A percentile compares a stretch with the other conserved stretches of the same genome.
Evolutionary conservation across 257 asterid genomes (phyloP).

Genomic region (Solanum peruvianum): DNA sequence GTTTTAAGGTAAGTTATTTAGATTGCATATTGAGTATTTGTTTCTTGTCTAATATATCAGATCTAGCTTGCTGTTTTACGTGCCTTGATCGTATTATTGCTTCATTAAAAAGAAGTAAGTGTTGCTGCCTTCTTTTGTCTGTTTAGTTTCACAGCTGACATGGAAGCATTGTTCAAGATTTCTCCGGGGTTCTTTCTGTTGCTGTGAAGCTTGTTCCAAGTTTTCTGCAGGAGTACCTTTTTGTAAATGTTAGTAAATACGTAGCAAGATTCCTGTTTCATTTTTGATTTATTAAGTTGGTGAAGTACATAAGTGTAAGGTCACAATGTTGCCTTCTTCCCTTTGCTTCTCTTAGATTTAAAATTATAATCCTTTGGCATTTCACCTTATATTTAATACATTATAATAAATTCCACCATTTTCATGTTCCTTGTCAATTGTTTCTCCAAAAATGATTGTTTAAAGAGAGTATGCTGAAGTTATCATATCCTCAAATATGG

Average conservation of each 20-base stretch:
- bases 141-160: background rate
- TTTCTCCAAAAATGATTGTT: background rate
- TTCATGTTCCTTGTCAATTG: background rate
- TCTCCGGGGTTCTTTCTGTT: background rate
- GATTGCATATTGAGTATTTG: background rate
- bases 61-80: background rate
- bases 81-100: background rate
- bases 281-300: background rate
- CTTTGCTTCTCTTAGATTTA: background rate
- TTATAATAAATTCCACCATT: background rate
- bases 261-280: background rate
- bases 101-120: background rate
- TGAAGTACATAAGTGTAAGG: background rate
- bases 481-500: background rate
- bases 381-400: background rate
- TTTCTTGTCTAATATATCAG: background rate
- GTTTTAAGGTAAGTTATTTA: background rate
- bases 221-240: background rate
- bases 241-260: background rate
- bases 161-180: background rate
- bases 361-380: background rate
- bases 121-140: background rate
- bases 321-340: background rate
- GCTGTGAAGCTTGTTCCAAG: background rate
- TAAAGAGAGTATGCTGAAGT: background rate